Percentiles rank a stretch among this genome's conserved stretches.
These are phyloP conservation scores for Escallonia rubra DNA, from an alignment of 129 eudicot genomes.

Conservation along the genomic window DNA sequence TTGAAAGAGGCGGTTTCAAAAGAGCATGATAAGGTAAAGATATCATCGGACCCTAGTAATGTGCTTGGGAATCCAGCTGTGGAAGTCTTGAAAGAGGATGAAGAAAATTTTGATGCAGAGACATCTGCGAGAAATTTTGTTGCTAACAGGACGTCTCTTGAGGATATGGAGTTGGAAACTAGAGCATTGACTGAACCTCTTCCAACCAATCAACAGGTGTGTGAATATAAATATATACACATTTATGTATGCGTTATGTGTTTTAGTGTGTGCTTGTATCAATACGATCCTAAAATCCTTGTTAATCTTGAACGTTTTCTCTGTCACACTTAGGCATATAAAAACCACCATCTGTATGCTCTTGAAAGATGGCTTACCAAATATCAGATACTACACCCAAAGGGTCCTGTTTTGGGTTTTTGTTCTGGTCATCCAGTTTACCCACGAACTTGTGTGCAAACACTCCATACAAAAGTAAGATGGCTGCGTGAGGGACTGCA, in stretches of 20 bases:
- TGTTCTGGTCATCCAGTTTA: constrained; percentile 88
- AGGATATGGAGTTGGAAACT: constrained; percentile 93
- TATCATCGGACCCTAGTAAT: constrained; percentile 15
- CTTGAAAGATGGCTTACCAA: constrained; percentile 94
- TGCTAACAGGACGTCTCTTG: constrained; percentile 47
- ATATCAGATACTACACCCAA: constrained; percentile 80
- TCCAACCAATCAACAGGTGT: constrained; percentile 95
- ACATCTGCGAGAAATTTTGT: constrained; percentile 14
- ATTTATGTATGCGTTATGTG: too few species aligned
- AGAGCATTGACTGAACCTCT: constrained; percentile 96
- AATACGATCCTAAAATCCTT: neutral
- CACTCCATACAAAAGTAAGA: constrained; percentile 73
- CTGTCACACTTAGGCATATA: constrained; percentile 57
- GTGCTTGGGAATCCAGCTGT: constrained; percentile 2
- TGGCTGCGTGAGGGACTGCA: constrained; percentile 91
- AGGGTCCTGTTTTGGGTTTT: constrained; percentile 79
- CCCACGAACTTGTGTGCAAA: constrained; percentile 87
- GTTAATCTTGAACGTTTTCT: neutral
- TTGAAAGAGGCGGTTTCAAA: constrained; percentile 18
- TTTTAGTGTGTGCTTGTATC: too few species aligned
- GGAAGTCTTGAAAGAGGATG: constrained; percentile 12
- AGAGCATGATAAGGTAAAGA: constrained; percentile 10
- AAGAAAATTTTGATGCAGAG: constrained; percentile 12
- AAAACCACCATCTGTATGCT: constrained; percentile 69
- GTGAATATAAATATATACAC: neutral